Conservation (phyloP, 257 asterid genomes). For the Scutellaria baicalensis region DNA sequence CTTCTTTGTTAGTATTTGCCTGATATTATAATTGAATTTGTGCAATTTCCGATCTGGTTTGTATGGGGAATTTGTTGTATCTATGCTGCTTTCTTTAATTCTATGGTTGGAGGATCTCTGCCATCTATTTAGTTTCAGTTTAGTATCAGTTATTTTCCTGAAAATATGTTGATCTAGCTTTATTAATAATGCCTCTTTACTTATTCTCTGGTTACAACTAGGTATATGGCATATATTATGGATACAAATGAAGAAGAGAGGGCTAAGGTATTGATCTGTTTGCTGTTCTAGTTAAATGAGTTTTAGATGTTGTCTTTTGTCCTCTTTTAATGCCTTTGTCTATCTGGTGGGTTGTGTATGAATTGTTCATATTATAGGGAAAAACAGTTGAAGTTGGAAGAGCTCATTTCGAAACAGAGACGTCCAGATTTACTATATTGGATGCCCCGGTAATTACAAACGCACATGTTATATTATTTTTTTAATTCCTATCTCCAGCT, state of each 20-base stretch:
- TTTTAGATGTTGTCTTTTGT: not conserved
- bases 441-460: slow-evolving; percentile 81
- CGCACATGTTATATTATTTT: too few relatives aligned
- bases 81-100: not conserved
- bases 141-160: not conserved
- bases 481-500: not conserved
- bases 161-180: not conserved
- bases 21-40: not conserved
- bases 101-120: not conserved
- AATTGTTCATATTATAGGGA: slow-evolving; percentile 39
- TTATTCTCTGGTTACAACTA: slow-evolving; percentile 12
- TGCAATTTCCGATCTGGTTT: not conserved
- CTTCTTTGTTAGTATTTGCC: not conserved
- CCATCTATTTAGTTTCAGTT: not conserved
- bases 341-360: slow-evolving; percentile 2
- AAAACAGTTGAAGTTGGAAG: slow-evolving; percentile 98
- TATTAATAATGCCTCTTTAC: not conserved
- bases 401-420: slow-evolving; percentile 97
- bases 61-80: not conserved
- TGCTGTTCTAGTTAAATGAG: not conserved
- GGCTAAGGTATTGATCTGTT: slow-evolving; percentile 53
- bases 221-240: slow-evolving; percentile 99
- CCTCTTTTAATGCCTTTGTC: not conserved
- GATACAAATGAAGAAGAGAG: slow-evolving; percentile 99
- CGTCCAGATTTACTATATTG: slow-evolving; percentile 87